Percentiles rank a stretch among this genome's conserved stretches.
Evolutionary conservation across 2,329 filamentous ascomycete genomes (phyloP).

Genomic region (Apiospora pterosperma): DNA sequence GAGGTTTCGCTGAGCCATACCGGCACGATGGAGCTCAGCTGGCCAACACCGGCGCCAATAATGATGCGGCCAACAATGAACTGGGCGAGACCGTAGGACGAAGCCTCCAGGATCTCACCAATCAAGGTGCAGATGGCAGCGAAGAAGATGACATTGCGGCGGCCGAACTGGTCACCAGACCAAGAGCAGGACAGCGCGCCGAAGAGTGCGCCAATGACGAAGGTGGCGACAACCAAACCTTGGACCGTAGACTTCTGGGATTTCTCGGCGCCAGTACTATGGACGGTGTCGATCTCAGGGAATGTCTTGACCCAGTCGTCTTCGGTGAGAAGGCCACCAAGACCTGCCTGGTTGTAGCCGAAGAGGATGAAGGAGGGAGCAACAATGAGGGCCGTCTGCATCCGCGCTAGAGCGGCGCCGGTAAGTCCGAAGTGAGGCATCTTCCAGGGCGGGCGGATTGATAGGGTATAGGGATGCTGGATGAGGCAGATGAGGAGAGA

Average conservation of each 20-base stretch:
- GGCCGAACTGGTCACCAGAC: conserved; percentile 36
- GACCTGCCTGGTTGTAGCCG: conserved; percentile 38
- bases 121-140: conserved; percentile 37
- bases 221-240: conserved; percentile 33
- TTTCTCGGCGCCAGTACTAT: conserved; percentile 27
- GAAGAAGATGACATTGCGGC: conserved; percentile 36
- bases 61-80: conserved; percentile 39
- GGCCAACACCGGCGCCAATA: conserved; percentile 35
- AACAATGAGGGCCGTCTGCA: conserved; percentile 40
- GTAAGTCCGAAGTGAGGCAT: conserved; percentile 27
- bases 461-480: background rate
- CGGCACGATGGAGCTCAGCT: conserved; percentile 37
- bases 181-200: conserved; percentile 33
- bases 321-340: conserved; percentile 32
- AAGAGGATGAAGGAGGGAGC: conserved; percentile 39
- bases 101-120: conserved; percentile 37
- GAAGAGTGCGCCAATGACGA: conserved; percentile 33
- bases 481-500: background rate
- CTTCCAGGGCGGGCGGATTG: background rate
- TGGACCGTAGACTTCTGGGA: conserved; percentile 32
- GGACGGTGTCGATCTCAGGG: conserved; percentile 35
- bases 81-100: conserved; percentile 36
- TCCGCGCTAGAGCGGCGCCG: conserved; percentile 30
- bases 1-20: conserved; percentile 38
- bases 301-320: conserved; percentile 33